Evolutionary conservation across 331 rosid genomes (phyloP).

Genomic region (Cydonia oblonga): DNA sequence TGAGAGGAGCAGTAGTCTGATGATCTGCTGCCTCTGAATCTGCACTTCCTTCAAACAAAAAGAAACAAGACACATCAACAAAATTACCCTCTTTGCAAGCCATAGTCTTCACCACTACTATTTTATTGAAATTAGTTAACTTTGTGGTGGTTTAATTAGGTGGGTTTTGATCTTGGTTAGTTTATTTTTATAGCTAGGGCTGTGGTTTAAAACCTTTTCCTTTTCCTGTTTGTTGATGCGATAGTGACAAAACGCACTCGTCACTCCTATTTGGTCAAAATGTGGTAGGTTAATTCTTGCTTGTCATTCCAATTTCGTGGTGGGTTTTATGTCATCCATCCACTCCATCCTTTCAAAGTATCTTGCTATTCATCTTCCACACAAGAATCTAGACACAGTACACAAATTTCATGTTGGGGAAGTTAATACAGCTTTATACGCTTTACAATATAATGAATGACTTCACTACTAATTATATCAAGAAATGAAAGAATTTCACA

Average conservation of each 20-base stretch:
- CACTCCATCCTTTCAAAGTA: slow-evolving; percentile 20
- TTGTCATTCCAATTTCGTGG: slow-evolving; percentile 30
- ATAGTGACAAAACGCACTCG: slow-evolving; percentile 11
- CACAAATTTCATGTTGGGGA: background rate
- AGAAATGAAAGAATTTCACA: no score
- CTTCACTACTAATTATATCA: background rate
- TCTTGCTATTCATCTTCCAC: background rate
- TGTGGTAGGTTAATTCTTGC: slow-evolving; percentile 27
- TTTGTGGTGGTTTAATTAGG: background rate
- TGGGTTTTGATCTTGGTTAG: background rate
- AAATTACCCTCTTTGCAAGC: slow-evolving; percentile 6
- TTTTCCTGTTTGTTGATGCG: slow-evolving; percentile 14
- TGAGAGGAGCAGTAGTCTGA: background rate
- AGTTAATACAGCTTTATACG: no score
- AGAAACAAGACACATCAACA: slow-evolving; percentile 30
- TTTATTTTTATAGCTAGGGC: background rate
- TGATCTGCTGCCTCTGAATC: slow-evolving; percentile 43
- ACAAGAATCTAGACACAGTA: background rate
- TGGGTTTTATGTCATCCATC: slow-evolving; percentile 33
- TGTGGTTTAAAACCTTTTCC: background rate
- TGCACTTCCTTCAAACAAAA: slow-evolving; percentile 42
- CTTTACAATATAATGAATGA: background rate
- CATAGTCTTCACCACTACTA: background rate
- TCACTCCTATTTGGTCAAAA: slow-evolving; percentile 14
- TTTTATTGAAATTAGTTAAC: background rate